A percentile compares a stretch with the other conserved stretches of the same genome.
These are phyloP conservation scores for Trypanosomatidae sp. DNA, from an alignment of 208 protist genomes.

Conservation along the genomic window DNA sequence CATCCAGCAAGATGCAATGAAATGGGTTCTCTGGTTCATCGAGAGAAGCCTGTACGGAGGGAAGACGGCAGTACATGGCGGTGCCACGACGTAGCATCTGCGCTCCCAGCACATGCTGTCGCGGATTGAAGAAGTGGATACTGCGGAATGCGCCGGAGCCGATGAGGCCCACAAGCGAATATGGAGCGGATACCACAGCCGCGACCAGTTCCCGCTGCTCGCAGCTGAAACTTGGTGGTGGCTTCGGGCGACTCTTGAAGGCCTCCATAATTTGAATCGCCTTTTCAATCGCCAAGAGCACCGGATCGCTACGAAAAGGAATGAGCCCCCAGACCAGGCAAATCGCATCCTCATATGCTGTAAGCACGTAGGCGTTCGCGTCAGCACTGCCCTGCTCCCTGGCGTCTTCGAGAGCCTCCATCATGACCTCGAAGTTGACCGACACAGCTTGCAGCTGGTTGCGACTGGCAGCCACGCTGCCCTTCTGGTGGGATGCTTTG, in stretches of 20 bases:
- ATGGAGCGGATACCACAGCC: slow-evolving; percentile 55
- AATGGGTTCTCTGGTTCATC: slow-evolving; percentile 13
- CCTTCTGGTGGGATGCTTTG: background rate
- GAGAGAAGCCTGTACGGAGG: slow-evolving; percentile 6
- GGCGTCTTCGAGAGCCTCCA: slow-evolving; percentile 53
- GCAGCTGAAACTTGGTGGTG: slow-evolving; percentile 21
- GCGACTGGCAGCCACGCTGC: slow-evolving; percentile 16
- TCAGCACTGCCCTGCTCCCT: slow-evolving; percentile 27
- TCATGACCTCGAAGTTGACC: slow-evolving; percentile 42
- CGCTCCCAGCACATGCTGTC: slow-evolving; percentile 42
- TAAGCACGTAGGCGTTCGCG: slow-evolving; percentile 54
- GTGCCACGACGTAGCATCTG: slow-evolving; percentile 48
- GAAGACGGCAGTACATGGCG: slow-evolving; percentile 41
- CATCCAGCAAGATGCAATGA: slow-evolving; percentile 59
- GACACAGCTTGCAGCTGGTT: slow-evolving; percentile 31
- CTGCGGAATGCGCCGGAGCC: slow-evolving; percentile 34
- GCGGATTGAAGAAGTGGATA: slow-evolving; percentile 61
- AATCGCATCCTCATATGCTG: slow-evolving; percentile 53
- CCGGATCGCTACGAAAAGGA: slow-evolving; percentile 60
- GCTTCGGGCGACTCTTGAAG: slow-evolving; percentile 49
- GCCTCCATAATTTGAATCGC: slow-evolving; percentile 41
- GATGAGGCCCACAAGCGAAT: slow-evolving; percentile 58
- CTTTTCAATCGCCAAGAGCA: slow-evolving; percentile 57
- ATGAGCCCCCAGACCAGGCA: slow-evolving; percentile 69
- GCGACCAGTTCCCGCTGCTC: slow-evolving; percentile 43